Percentiles rank a stretch among this genome's conserved stretches.
Evolutionary conservation across 2,329 filamentous ascomycete genomes (phyloP).

Genomic region (Diaporthe sp.): DNA sequence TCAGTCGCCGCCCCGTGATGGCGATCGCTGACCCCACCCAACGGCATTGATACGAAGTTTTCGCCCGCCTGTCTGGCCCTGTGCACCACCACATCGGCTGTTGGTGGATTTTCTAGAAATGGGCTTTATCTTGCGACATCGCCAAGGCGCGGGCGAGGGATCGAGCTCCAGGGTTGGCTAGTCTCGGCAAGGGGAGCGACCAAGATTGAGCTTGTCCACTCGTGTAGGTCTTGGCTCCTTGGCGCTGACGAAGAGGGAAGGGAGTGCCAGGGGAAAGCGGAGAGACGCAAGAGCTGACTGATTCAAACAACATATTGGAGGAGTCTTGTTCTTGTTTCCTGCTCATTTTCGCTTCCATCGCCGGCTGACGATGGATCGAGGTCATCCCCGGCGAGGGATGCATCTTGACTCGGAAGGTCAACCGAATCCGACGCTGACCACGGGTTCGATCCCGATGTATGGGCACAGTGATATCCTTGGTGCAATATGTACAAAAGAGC

Average conservation of each 20-base stretch:
- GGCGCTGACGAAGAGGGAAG: conserved; percentile 25
- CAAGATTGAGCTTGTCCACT: conserved; percentile 24
- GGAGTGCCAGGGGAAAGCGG: conserved; percentile 25
- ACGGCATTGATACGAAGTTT: conserved; percentile 21
- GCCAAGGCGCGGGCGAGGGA: conserved; percentile 13
- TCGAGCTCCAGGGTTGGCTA: conserved; percentile 5
- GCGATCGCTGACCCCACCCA: background rate
- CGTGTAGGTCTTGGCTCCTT: conserved; percentile 24
- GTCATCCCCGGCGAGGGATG: background rate
- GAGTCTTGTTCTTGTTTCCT: conserved; percentile 4
- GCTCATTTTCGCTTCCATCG: background rate
- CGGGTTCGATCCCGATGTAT: background rate
- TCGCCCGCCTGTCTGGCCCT: background rate
- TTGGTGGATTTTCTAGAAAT: conserved; percentile 6
- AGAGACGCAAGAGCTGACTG: conserved; percentile 5
- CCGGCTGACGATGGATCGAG: conserved; percentile 13
- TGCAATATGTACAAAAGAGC: background rate
- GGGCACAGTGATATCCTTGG: background rate
- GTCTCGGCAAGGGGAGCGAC: background rate
- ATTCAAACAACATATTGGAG: conserved; percentile 21
- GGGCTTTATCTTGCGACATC: conserved; percentile 19
- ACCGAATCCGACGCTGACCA: background rate
- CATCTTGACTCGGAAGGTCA: background rate
- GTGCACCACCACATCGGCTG: conserved; percentile 1
- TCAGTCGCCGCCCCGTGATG: background rate